These are phyloP conservation scores for Leishmania tarentolae DNA, from an alignment of 208 protist species.

Conservation along the genomic window DNA sequence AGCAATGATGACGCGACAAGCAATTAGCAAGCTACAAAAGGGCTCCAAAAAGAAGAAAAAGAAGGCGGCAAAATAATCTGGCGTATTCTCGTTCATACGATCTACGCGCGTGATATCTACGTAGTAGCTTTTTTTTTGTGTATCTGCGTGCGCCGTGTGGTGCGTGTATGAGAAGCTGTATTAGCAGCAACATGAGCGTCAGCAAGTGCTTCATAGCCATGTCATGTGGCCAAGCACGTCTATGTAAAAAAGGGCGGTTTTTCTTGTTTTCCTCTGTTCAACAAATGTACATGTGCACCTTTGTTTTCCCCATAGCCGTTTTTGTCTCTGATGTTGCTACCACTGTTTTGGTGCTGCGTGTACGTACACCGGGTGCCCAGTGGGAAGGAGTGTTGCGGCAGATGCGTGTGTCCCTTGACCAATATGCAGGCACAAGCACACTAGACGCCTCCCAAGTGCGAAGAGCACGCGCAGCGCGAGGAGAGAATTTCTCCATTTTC, in stretches of 20 bases:
- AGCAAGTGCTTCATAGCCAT: neutral
- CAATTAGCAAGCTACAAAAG: slow-evolving; percentile 73
- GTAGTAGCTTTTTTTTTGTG: neutral
- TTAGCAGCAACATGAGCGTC: neutral
- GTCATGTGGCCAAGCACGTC: neutral
- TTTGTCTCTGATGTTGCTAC: neutral
- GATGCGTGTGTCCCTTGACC: neutral
- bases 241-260: neutral
- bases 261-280: neutral
- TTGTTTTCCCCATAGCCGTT: neutral
- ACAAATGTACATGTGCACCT: neutral
- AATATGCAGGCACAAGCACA: neutral
- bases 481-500: neutral
- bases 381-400: neutral
- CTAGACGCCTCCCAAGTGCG: neutral
- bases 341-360: neutral
- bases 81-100: no score
- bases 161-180: neutral
- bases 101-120: no score
- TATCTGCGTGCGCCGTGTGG: neutral
- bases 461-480: neutral
- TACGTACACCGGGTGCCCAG: neutral
- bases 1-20: slow-evolving; percentile 79
- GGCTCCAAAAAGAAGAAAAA: slow-evolving; percentile 73
- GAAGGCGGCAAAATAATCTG: slow-evolving; percentile 2